Percentiles rank a stretch among this genome's conserved stretches.
phyloP scores from a whole-genome alignment of 345 rosid genomes.

The Gossypium anomalum region DNA sequence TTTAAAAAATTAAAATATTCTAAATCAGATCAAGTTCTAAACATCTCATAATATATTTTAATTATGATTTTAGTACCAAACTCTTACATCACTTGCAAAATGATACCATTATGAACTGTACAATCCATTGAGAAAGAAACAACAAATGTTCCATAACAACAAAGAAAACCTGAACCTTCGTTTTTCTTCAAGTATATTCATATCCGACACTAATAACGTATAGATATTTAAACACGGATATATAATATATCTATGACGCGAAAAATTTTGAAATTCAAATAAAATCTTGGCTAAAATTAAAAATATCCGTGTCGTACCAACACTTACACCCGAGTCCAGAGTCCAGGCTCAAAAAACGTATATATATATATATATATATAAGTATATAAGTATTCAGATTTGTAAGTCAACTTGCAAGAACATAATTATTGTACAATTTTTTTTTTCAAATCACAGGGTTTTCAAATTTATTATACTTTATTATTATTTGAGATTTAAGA shows the following conservation, averaged over 20 bases:
- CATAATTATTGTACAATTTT: background rate
- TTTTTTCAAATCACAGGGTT: background rate
- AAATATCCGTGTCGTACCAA: background rate
- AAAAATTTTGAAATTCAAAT: background rate
- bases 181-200: background rate
- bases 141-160: background rate
- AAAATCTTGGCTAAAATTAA: background rate
- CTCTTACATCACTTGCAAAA: background rate
- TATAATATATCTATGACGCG: background rate
- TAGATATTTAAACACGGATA: no score
- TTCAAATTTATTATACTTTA: background rate
- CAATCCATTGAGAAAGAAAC: background rate
- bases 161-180: background rate
- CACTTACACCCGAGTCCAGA: background rate
- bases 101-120: background rate
- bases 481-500: conserved; percentile 13
- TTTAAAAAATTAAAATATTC: background rate
- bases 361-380: background rate
- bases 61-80: background rate
- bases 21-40: background rate
- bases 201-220: background rate
- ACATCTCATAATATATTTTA: background rate
- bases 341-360: background rate
- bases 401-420: background rate
- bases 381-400: background rate